phyloP scores from a whole-genome alignment of 2,329 filamentous ascomycete genomes.

The Fusarium odoratissimum region DNA sequence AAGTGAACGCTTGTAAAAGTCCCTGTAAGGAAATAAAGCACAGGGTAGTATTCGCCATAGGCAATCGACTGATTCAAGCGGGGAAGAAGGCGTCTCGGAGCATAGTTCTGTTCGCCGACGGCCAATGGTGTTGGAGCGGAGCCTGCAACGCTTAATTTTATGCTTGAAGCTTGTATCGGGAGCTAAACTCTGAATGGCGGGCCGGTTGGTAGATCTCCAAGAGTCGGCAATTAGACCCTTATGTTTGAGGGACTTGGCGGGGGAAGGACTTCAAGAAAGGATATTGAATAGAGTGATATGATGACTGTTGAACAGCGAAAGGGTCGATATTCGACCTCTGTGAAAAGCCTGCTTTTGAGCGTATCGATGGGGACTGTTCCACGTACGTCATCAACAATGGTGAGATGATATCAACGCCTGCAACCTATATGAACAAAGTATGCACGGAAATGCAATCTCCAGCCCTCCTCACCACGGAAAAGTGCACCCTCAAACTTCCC shows the following conservation, averaged over 20 bases:
- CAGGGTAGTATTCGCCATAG: constrained; percentile 8
- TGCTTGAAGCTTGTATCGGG: constrained; percentile 11
- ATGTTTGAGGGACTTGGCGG: neutral
- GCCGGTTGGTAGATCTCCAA: constrained; percentile 21
- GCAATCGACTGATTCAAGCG: constrained; percentile 23
- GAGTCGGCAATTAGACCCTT: constrained; percentile 10
- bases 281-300: accelerated
- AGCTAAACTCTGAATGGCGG: constrained; percentile 29
- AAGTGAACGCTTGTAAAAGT: neutral
- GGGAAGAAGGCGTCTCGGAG: constrained; percentile 18
- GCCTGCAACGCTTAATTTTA: neutral
- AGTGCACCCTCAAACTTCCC: neutral
- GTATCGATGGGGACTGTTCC: accelerated
- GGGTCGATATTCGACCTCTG: accelerated
- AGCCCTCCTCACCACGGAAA: neutral
- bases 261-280: accelerated
- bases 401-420: neutral
- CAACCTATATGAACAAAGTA: neutral
- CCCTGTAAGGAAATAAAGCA: neutral
- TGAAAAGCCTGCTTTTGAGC: accelerated
- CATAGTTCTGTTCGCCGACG: constrained; percentile 33
- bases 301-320: accelerated
- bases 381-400: neutral
- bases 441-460: neutral
- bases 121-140: neutral